Base-by-base conservation (phyloP, 2,329 filamentous ascomycete genomes). In the Periconia sp. region DNA sequence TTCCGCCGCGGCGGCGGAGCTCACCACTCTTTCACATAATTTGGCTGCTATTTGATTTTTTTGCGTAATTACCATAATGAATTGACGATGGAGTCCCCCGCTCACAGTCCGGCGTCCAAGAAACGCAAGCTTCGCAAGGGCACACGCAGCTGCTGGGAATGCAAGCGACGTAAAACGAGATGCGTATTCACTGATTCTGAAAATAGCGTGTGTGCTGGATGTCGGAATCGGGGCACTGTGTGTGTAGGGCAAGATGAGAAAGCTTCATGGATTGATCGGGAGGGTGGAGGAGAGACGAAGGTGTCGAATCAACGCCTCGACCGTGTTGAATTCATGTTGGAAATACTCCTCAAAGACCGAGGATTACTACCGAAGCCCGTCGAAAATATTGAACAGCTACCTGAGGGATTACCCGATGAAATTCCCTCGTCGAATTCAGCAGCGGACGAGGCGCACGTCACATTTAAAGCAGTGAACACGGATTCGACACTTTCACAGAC, bases 111-210 rank as follows among this genome's bases (percentile, higher is more conserved):
- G 14, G 13, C 17, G n/a, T n/a, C 41, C 5, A 40, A 50, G 23
- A 54, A 50, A 27, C 52, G 50, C 30, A 59, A 52, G 35, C 47
- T 62, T 18, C 57, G 57, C 17, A 62, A 62, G 41, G 59, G 57
- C 8, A 60, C 59, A 1, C 47, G 47, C 13, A 60, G 55, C 42
- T 62, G 59, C 45, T 60, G 57, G 59, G 57, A 62, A 27, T 62
- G 57, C 33, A 58, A 50, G 40, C 45, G 50, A 18, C 47, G 59
- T 3, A 62, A 62, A 47, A 45, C 55, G 5, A 49, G 44, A 40
- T 62, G 59, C 40, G 49, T 50, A 14, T 57, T 51, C 37, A 30
- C 48, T 1, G 2, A 47, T 3, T 17, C 40, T 10, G 19, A 20
- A n/a, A 45, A 52, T 41, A 18, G 14, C 27, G 30, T 47, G 2